These are phyloP conservation scores for Saccharomycopsis guyanensis DNA, from an alignment of 805 yeast species.

Conservation along the genomic window DNA sequence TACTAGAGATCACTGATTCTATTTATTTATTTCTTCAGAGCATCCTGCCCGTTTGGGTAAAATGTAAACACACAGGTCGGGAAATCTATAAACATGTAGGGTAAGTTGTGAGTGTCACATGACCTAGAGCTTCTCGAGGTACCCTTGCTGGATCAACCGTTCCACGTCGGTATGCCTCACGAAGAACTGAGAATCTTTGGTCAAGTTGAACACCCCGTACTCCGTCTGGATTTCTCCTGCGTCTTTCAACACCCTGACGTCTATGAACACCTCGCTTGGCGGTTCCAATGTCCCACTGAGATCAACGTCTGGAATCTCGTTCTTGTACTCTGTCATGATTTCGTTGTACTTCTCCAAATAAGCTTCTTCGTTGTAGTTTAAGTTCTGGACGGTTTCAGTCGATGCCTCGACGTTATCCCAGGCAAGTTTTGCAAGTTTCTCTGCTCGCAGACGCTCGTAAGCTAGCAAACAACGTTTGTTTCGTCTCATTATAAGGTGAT, in stretches of 20 bases:
- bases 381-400: constrained; percentile 35
- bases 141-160: constrained; percentile 88
- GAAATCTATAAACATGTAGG: too few relatives aligned
- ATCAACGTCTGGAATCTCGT: constrained; percentile 75
- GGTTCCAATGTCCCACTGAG: constrained; percentile 85
- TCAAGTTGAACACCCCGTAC: constrained; percentile 88
- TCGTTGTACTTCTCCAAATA: constrained; percentile 67
- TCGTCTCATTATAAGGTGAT: constrained; percentile 70
- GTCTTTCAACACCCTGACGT: constrained; percentile 85
- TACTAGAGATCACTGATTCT: too few relatives aligned
- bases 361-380: constrained; percentile 74
- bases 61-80: not conserved
- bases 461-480: constrained; percentile 88
- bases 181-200: constrained; percentile 89
- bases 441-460: constrained; percentile 66
- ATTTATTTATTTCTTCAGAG: too few relatives aligned
- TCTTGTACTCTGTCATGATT: constrained; percentile 65
- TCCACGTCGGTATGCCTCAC: constrained; percentile 94
- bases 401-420: constrained; percentile 62
- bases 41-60: not conserved
- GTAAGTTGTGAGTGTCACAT: too few relatives aligned
- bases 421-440: constrained; percentile 52
- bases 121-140: constrained; percentile 54
- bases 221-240: constrained; percentile 98
- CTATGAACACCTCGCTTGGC: constrained; percentile 86